Evolutionary conservation across 1,139 yeast genomes (phyloP), one percentile per base, ranked within the genome.

Genomic region (Geotrichum europaeum): DNA sequence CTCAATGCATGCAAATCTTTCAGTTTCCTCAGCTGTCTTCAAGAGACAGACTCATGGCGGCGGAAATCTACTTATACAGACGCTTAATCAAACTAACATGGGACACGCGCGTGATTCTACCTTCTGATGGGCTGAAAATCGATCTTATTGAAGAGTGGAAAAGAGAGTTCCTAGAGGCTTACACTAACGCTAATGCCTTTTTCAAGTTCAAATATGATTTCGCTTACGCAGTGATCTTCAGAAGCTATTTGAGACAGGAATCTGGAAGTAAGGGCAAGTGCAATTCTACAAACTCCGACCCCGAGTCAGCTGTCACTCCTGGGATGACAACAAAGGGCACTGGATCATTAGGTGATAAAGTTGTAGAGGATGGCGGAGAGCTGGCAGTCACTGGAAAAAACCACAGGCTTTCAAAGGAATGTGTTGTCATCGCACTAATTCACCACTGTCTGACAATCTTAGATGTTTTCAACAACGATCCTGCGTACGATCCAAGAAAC

Each of bases 141-240:
- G 57, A 56, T 28, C 18, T 49, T 4, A 52, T 59, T 22, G 61
- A 59, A 34, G 59, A 56, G n/a, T 59, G 61, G 61, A 59, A 59
- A 24, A 25, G 10, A 2, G 51, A 55, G 12, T 52, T 34, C 30
- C 13, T 51, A 6, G 50, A 55, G 25, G 56, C 22, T 5, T 49
- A 51, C 15, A 45, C 25, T 51, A 30, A 22, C 18, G 6, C 53
- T 18, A 43, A 24, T 12, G 20, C 53, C 1, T 18, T 50, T 6
- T 50, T 59, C 32, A 32, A 49, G 25, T 55, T 53, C 15, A 52
- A 49, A 25, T 59, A 59, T 36, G 57, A 59, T 52, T 59, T 59
- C 56, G 61, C 61, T 2, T 59, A 59, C 32, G 36, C 59, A 2
- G 61, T 59, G 9, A 51, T 55, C 4, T 59, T 56, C 22, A 50